These are phyloP conservation scores for Aspergillus funiculosus DNA, from an alignment of 495 filamentous ascomycete genomes.

Conservation along the genomic window DNA sequence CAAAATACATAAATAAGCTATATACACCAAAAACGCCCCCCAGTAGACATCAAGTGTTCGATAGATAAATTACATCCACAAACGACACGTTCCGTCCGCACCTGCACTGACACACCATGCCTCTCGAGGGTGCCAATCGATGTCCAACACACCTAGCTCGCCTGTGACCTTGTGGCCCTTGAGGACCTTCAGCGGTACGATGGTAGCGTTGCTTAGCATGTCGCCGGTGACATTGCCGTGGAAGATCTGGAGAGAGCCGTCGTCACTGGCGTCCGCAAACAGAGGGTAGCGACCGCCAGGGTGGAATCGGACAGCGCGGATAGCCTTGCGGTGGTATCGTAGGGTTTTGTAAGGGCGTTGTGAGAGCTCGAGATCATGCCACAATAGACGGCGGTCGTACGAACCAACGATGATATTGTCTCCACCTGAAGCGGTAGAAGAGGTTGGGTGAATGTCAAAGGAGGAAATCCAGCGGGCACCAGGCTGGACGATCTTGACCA, in stretches of 20 bases:
- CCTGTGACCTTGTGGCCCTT: slow-evolving; percentile 74
- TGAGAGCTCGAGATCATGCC: slow-evolving; percentile 95
- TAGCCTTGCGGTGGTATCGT: slow-evolving; percentile 86
- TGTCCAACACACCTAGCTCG: slow-evolving; percentile 82
- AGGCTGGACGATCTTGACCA: slow-evolving; percentile 85
- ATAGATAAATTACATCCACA: slow-evolving; percentile 60
- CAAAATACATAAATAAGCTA: slow-evolving; percentile 17
- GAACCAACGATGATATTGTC: slow-evolving; percentile 91
- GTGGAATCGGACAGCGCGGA: slow-evolving; percentile 82
- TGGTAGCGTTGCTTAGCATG: slow-evolving; percentile 89
- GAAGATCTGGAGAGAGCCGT: slow-evolving; percentile 91
- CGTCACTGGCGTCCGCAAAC: slow-evolving; percentile 89
- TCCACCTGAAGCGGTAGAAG: slow-evolving; percentile 53
- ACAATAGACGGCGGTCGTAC: slow-evolving; percentile 88
- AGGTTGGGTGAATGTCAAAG: slow-evolving; percentile 81
- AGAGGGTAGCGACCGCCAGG: slow-evolving; percentile 70
- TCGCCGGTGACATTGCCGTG: slow-evolving; percentile 92
- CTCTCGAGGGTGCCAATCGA: slow-evolving; percentile 90
- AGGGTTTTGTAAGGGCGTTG: slow-evolving; percentile 90
- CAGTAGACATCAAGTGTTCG: too few species aligned
- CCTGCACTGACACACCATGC: slow-evolving; percentile 92
- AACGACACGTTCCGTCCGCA: slow-evolving; percentile 81
- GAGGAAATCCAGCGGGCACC: slow-evolving; percentile 93
- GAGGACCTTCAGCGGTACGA: slow-evolving; percentile 92
- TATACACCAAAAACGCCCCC: slow-evolving; percentile 22